Evolutionary conservation across 2,329 filamentous ascomycete species (phyloP).

Genomic region (Cladosporium austrohemisphaericum): DNA sequence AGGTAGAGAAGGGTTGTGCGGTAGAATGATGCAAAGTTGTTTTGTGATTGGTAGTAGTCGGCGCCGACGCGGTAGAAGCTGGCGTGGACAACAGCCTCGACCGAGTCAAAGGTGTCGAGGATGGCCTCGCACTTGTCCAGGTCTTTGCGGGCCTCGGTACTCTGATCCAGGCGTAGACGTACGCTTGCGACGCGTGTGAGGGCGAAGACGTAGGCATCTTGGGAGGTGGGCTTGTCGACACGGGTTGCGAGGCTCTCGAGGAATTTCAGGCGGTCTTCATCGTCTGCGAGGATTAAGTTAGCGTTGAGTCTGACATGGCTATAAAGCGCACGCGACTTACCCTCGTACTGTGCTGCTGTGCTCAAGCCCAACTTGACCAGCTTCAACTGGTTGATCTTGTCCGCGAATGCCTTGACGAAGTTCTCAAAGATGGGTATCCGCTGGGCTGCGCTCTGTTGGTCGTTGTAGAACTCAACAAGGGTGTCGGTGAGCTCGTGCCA

Average conservation of each 20-base stretch:
- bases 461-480: conserved; percentile 81
- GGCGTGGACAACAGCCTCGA: conserved; percentile 92
- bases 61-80: conserved; percentile 95
- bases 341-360: conserved; percentile 78
- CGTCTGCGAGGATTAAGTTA: conserved; percentile 58
- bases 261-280: conserved; percentile 80
- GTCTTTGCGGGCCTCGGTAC: conserved; percentile 79
- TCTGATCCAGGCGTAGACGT: conserved; percentile 74
- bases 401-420: conserved; percentile 93
- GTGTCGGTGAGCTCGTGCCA: conserved; percentile 97
- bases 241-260: conserved; percentile 77
- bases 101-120: conserved; percentile 86
- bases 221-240: conserved; percentile 86
- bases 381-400: conserved; percentile 99
- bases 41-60: conserved; percentile 84
- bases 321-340: conserved; percentile 46
- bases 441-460: conserved; percentile 75
- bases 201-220: conserved; percentile 94
- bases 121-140: conserved; percentile 83
- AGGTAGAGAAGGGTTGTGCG: conserved; percentile 96
- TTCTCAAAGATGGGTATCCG: conserved; percentile 87
- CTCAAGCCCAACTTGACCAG: conserved; percentile 86
- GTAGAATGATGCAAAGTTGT: conserved; percentile 95
- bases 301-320: neutral
- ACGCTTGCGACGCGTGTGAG: conserved; percentile 84